Percentiles rank a stretch among this genome's conserved stretches.
These are phyloP conservation scores for Paramecium biaurelia DNA, from an alignment of 73 alveolate genomes.

Conservation along the genomic window DNA sequence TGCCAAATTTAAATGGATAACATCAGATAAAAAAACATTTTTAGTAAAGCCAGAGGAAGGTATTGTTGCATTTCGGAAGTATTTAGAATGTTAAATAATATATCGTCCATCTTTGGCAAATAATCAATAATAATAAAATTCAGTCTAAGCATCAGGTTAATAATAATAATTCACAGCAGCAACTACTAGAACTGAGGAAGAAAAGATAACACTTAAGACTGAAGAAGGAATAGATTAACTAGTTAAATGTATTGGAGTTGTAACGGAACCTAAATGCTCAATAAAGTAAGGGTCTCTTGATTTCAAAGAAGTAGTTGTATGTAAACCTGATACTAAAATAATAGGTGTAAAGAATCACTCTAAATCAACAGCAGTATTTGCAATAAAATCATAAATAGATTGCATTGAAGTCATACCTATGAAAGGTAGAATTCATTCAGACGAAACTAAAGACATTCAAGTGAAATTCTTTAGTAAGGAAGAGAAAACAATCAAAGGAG, in stretches of 20 bases:
- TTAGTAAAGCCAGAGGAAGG: slow-evolving; percentile 57
- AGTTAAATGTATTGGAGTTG: slow-evolving; percentile 88
- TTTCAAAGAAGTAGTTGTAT: slow-evolving; percentile 82
- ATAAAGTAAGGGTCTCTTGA: slow-evolving; percentile 77
- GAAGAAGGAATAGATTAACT: slow-evolving; percentile 86
- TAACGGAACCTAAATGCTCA: slow-evolving; percentile 86
- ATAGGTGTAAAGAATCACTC: slow-evolving; percentile 76
- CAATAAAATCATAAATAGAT: slow-evolving; percentile 67
- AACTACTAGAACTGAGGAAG: slow-evolving; percentile 73
- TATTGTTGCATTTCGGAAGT: not conserved
- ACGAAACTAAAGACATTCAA: slow-evolving; percentile 77
- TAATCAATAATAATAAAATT: not conserved
- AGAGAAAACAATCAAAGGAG: slow-evolving; percentile 87
- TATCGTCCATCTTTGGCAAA: slow-evolving; percentile 43
- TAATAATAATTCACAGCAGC: slow-evolving; percentile 31
- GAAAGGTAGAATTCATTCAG: slow-evolving; percentile 81
- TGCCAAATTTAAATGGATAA: slow-evolving; percentile 91
- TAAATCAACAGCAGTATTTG: slow-evolving; percentile 83
- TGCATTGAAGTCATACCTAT: slow-evolving; percentile 75
- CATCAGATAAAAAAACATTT: slow-evolving; percentile 60
- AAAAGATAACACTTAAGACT: slow-evolving; percentile 82
- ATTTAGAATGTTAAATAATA: slow-evolving; percentile 7
- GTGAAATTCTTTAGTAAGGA: slow-evolving; percentile 84
- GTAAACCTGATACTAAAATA: slow-evolving; percentile 75
- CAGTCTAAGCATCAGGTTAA: not conserved